Conservation (phyloP, 129 eudicot genomes). For the Helichrysum umbraculigerum region DNA sequence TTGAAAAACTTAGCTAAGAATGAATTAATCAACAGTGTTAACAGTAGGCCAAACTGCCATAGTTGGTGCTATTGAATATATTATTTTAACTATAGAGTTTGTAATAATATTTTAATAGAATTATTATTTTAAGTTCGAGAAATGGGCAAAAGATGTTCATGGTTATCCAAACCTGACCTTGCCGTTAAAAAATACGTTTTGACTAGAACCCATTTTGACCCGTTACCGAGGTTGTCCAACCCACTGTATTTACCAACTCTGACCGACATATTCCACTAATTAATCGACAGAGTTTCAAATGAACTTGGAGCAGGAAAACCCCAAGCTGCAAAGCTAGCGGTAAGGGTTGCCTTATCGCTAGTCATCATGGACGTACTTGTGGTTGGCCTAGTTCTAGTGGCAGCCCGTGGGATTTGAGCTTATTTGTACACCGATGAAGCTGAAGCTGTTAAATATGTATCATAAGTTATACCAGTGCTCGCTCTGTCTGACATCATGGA, state of each 20-base stretch:
- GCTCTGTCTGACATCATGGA: conserved; percentile 47
- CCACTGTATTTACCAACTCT: not conserved
- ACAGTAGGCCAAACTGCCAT: no score
- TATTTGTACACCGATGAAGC: conserved; percentile 42
- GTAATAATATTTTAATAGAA: no score
- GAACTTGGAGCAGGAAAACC: conserved; percentile 60
- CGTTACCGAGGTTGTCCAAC: no score
- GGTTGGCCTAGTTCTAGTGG: conserved; percentile 26
- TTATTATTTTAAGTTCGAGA: no score
- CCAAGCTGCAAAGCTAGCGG: conserved; percentile 44
- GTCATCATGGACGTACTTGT: conserved; percentile 40
- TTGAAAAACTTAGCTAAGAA: no score
- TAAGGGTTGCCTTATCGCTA: conserved; percentile 33
- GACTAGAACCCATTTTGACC: no score
- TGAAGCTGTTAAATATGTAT: conserved; percentile 51
- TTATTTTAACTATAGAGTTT: no score
- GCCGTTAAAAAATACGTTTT: no score
- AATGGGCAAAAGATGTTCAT: no score
- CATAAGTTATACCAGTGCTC: conserved; percentile 47
- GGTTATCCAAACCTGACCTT: no score
- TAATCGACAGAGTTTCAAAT: conserved; percentile 47
- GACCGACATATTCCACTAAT: not conserved
- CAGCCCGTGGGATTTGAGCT: conserved; percentile 36
- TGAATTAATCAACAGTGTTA: no score
- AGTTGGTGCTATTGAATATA: no score